Evolutionary conservation across 1,284 basidiomycete species (phyloP).

Genomic region (Cutaneotrichosporon spelunceum): DNA sequence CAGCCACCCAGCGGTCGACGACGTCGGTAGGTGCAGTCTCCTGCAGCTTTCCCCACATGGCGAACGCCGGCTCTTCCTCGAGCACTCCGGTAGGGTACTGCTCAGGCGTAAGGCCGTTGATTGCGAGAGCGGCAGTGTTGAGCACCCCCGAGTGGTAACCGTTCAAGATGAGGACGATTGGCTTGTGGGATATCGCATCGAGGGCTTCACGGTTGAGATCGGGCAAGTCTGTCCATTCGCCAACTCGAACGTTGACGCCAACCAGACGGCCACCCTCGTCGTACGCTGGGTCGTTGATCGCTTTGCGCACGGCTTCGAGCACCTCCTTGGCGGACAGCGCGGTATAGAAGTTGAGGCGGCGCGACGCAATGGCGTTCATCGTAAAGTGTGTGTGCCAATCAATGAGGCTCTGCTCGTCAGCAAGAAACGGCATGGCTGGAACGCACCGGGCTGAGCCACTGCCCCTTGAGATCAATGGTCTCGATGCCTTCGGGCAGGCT

Average conservation of each 20-base stretch:
- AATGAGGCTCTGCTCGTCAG: slow-evolving; percentile 26
- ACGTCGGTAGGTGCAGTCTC: slow-evolving; percentile 24
- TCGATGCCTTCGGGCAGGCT: not conserved
- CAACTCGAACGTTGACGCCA: slow-evolving; percentile 30
- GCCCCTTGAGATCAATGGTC: slow-evolving; percentile 15
- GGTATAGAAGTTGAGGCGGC: slow-evolving; percentile 29
- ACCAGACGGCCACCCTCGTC: slow-evolving; percentile 25
- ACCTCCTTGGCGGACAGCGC: slow-evolving; percentile 27
- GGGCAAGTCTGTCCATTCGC: slow-evolving; percentile 35
- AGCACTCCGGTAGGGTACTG: slow-evolving; percentile 26
- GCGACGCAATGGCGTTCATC: slow-evolving; percentile 28
- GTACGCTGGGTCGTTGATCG: slow-evolving; percentile 23
- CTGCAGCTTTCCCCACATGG: slow-evolving; percentile 28
- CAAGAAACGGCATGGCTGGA: too few species aligned
- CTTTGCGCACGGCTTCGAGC: slow-evolving; percentile 21
- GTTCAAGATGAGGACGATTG: slow-evolving; percentile 36
- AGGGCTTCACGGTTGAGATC: slow-evolving; percentile 27
- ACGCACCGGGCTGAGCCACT: slow-evolving; percentile 18
- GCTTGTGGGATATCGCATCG: slow-evolving; percentile 29
- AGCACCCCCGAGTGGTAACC: slow-evolving; percentile 40
- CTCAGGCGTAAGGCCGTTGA: slow-evolving; percentile 24
- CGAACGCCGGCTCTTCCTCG: slow-evolving; percentile 35
- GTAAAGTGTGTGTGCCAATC: slow-evolving; percentile 41
- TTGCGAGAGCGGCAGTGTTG: slow-evolving; percentile 33
- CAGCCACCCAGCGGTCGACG: slow-evolving; percentile 31